Percentiles rank a stretch among this genome's conserved stretches.
Evolutionary conservation across 192 early-diverging fungal genomes (phyloP).

Genomic region (Coemansia sp.): DNA sequence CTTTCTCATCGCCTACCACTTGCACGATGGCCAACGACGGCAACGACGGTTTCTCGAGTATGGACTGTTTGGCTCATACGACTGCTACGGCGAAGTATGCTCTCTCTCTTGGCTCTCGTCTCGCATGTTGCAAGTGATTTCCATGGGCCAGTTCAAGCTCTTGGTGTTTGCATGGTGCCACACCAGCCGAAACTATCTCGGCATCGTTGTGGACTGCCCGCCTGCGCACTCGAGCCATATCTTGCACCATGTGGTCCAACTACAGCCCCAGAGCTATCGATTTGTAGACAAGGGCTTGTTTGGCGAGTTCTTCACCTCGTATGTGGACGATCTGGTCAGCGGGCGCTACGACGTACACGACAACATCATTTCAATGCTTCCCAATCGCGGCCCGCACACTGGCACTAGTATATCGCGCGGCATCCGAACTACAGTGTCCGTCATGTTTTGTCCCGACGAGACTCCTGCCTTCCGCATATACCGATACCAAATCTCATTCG

Average conservation of each 20-base stretch:
- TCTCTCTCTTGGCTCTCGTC: slow-evolving; percentile 48
- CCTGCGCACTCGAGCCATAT: neutral
- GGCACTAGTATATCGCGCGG: slow-evolving; percentile 26
- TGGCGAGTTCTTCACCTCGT: slow-evolving; percentile 37
- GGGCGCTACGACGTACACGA: slow-evolving; percentile 29
- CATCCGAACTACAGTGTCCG: slow-evolving; percentile 40
- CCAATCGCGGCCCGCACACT: slow-evolving; percentile 37
- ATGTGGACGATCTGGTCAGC: slow-evolving; percentile 26
- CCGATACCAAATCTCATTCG: slow-evolving; percentile 46
- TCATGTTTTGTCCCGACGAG: slow-evolving; percentile 51
- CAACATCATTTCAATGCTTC: slow-evolving; percentile 36
- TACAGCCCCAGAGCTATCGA: slow-evolving; percentile 42
- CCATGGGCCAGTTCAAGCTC: slow-evolving; percentile 27
- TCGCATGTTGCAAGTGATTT: slow-evolving; percentile 47
- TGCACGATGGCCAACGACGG: slow-evolving; percentile 50
- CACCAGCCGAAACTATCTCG: slow-evolving; percentile 41
- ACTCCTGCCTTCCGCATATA: slow-evolving; percentile 31
- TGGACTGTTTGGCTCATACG: slow-evolving; percentile 49
- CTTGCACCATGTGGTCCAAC: slow-evolving; percentile 47
- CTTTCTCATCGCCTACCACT: slow-evolving; percentile 50
- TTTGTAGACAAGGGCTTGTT: slow-evolving; percentile 43
- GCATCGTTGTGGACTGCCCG: slow-evolving; percentile 37
- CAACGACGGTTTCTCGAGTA: slow-evolving; percentile 16
- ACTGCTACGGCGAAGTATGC: slow-evolving; percentile 49
- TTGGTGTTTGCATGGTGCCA: slow-evolving; percentile 50